Evolutionary conservation across 2,329 filamentous ascomycete species (phyloP), one percentile per base, ranked within the genome.

Genomic region (Onygena corvina): DNA sequence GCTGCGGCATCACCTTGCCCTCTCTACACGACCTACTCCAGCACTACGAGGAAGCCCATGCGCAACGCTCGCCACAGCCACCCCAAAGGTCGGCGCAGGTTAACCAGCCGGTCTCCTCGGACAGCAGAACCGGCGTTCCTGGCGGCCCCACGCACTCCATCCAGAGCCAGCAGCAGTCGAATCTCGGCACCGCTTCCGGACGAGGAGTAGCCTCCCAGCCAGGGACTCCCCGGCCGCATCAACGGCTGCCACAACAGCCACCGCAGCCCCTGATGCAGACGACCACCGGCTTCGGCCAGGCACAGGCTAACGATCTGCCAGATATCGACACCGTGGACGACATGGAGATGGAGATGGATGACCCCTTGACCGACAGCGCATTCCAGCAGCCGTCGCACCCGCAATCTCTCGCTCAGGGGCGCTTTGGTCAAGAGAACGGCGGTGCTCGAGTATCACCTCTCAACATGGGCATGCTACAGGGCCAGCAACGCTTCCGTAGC

Each of bases 281-380:
- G n/a, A 50, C 55, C 47, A 46, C 14, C 12, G 52, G 53, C 7
- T 57, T 58, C 31, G 49, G 48, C 34, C 50, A 54, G 6, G 52
- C 55, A 30, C 52, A 54, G 14, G 52, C 60, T 9, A 58, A 61
- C 48, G 61, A 67, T 50, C 42, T 63, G 50, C 55, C 65, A 57
- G 53, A 61, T 58, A 56, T 68, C 63, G 61, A 68, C 61, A 59
- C 61, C 60, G 54, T 69, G 57, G 54, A 55, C 47, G 87, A 94
- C 61, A 95, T 96, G 90, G 90, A 96, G 61, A 85, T 96, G 83
- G 90, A 96, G 61, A 85, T 96, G 83, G 90, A 96, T 61, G 88
- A 94, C 58, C 77, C 81, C 5, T 74, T 85, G 45, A 81, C 79
- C 52, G 61, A 71, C 57, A 61, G 57, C 11, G 57, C 71, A 60